Percentiles rank a stretch among this genome's conserved stretches.
Evolutionary conservation across 495 filamentous ascomycete genomes (phyloP).

Genomic region (Hypoxylon subgilvum): DNA sequence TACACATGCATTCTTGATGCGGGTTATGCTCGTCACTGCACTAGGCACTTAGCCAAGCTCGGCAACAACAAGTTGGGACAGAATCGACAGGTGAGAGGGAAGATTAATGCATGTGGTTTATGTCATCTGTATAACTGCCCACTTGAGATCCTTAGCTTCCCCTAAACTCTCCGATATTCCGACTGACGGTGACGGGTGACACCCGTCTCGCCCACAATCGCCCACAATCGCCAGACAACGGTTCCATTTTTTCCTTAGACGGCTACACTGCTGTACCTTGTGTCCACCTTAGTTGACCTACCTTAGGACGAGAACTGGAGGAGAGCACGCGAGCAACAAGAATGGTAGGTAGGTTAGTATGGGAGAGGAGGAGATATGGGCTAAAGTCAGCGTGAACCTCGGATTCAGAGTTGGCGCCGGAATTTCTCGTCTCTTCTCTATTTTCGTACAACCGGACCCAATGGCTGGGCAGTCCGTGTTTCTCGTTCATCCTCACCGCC

Average conservation of each 20-base stretch:
- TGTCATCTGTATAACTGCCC: too few relatives aligned
- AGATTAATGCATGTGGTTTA: constrained; percentile 19
- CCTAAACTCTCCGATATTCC: too few relatives aligned
- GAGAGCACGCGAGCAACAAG: neutral
- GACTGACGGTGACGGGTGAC: constrained; percentile 29
- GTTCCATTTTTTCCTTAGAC: too few relatives aligned
- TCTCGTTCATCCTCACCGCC: too few relatives aligned
- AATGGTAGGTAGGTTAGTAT: too few relatives aligned
- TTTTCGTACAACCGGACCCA: neutral
- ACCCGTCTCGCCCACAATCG: too few relatives aligned
- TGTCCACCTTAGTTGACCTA: neutral
- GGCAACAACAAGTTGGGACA: constrained; percentile 5
- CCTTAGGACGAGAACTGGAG: neutral
- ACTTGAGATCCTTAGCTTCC: too few relatives aligned
- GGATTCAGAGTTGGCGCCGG: neutral
- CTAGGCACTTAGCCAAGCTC: constrained; percentile 23
- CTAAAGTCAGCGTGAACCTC: too few relatives aligned
- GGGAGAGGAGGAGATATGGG: too few relatives aligned
- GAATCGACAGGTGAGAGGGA: neutral
- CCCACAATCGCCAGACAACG: too few relatives aligned
- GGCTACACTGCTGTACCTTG: too few relatives aligned
- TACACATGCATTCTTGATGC: constrained; percentile 21
- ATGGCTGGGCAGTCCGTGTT: neutral
- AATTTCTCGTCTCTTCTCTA: neutral
- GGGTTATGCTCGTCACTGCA: constrained; percentile 28